A percentile compares a stretch with the other conserved stretches of the same genome.
These are phyloP conservation scores for Huiozyma sinensis DNA, from an alignment of 805 yeast species.

Conservation along the genomic window DNA sequence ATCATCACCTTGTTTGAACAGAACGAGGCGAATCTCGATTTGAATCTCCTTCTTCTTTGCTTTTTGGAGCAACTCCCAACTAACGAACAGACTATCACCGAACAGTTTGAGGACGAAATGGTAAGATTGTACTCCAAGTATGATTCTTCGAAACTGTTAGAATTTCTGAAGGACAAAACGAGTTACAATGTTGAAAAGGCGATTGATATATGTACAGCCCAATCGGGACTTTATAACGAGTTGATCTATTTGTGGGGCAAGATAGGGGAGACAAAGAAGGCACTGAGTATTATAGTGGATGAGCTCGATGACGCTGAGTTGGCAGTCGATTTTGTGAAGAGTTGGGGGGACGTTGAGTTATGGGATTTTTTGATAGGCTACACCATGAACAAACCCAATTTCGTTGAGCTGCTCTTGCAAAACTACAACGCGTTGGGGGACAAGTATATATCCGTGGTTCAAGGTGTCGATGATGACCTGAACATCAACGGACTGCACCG, in stretches of 20 bases:
- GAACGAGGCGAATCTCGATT: slow-evolving; percentile 8
- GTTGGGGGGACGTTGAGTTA: slow-evolving; percentile 58
- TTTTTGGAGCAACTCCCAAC: slow-evolving; percentile 51
- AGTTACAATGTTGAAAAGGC: slow-evolving; percentile 64
- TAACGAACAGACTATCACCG: slow-evolving; percentile 45
- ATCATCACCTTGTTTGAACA: slow-evolving; percentile 40
- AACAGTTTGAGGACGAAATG: slow-evolving; percentile 55
- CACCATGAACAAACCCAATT: slow-evolving; percentile 63
- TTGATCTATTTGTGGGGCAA: slow-evolving; percentile 72
- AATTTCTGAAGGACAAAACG: slow-evolving; percentile 47
- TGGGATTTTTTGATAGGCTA: slow-evolving; percentile 70
- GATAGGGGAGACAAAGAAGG: slow-evolving; percentile 70
- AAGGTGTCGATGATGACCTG: slow-evolving; percentile 50
- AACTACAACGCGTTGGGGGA: slow-evolving; percentile 54
- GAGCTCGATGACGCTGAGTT: slow-evolving; percentile 65
- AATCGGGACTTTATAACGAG: slow-evolving; percentile 44
- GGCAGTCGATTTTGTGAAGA: slow-evolving; percentile 72
- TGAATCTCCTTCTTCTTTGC: slow-evolving; percentile 47
- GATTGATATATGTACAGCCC: slow-evolving; percentile 45
- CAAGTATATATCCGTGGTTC: slow-evolving; percentile 53
- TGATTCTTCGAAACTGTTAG: slow-evolving; percentile 43
- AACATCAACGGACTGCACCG: slow-evolving; percentile 55
- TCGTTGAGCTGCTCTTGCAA: slow-evolving; percentile 63
- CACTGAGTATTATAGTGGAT: slow-evolving; percentile 66
- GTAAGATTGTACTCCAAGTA: slow-evolving; percentile 53